These are phyloP conservation scores for Lentinula boryana DNA, from an alignment of 768 basidiomycete species.

Conservation along the genomic window DNA sequence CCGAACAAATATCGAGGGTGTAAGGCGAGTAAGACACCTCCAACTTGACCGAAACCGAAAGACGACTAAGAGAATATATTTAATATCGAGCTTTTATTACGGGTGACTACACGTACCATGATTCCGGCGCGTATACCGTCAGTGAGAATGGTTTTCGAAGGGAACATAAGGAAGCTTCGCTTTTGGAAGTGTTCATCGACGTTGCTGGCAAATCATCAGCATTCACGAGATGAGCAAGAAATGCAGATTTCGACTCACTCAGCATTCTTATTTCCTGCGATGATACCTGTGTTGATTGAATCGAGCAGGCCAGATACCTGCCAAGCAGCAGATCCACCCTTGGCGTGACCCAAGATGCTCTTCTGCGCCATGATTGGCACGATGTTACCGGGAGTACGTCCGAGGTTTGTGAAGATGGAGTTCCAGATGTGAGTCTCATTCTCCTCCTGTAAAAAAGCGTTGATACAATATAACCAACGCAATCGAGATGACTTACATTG, in stretches of 20 bases:
- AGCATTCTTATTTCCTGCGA: slow-evolving; percentile 95
- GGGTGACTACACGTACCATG: slow-evolving; percentile 52
- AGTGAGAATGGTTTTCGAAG: slow-evolving; percentile 92
- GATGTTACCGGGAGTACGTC: slow-evolving; percentile 92
- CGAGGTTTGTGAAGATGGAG: slow-evolving; percentile 83
- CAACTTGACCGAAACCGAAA: slow-evolving; percentile 98
- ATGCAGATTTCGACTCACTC: slow-evolving; percentile 54
- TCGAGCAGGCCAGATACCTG: slow-evolving; percentile 91
- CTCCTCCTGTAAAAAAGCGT: slow-evolving; percentile 57
- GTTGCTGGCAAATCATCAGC: slow-evolving; percentile 48
- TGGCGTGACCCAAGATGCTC: slow-evolving; percentile 93
- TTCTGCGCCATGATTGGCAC: slow-evolving; percentile 97
- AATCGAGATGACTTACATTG: slow-evolving; percentile 42
- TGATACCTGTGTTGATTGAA: slow-evolving; percentile 74
- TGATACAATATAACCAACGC: neutral
- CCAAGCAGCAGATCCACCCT: slow-evolving; percentile 99
- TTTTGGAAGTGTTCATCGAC: slow-evolving; percentile 90
- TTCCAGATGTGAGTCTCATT: slow-evolving; percentile 99
- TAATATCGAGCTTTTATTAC: neutral
- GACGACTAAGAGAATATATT: slow-evolving; percentile 56
- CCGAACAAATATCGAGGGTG: slow-evolving; percentile 92
- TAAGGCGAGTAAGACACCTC: slow-evolving; percentile 82
- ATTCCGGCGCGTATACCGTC: slow-evolving; percentile 86
- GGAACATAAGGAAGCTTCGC: slow-evolving; percentile 92
- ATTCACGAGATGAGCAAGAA: neutral